Base-by-base conservation (phyloP, 2,329 filamentous ascomycete species). In the Neopestalotiopsis clavispora region DNA sequence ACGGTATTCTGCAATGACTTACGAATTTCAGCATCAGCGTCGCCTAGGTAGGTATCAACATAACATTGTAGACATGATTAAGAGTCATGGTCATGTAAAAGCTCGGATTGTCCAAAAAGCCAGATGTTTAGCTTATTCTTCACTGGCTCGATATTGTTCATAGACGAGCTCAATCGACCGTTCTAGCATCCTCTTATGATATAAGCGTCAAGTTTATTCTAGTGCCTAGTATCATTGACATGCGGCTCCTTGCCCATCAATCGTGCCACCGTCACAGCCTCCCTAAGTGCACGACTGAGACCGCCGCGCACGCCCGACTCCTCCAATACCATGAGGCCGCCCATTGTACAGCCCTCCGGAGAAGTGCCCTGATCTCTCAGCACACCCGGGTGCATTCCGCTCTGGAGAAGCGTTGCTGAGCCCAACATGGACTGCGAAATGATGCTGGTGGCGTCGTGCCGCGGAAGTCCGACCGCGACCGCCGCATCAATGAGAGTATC, bases 291-390 rank as follows among this genome's bases (percentile, higher is more conserved):
- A 20, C 78, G 77, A 0, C 81, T 80, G 42, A 83, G 72, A 65
- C 79, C 78, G 0, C 80, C 81, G 70, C 87, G 80, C 6, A 90
- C 82, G 0, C 81, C 83, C 4, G 84, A 85, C 70, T 90, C 87
- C 75, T 91, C 89, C 34, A 91, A 73, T n/a, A 86, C 85, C 78
- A 89, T 80, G 56, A 91, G 74, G 0, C 89, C 89, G 2, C 82
- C 86, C 68, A 90, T 89, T 0, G 89, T 90, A 73, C 87, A 90
- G 0, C 89, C 88, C 4, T 86, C 88, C 0, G 88, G 87, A 3
- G 87, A 89, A 1, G 82, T 85, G 0, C 89, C 87, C 76, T 89
- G 87, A 65, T 90, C 88, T 69, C 83, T 83, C 23, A 90, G 74
- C n/a, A 87, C 79, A 0, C 86, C 86, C 0, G 88, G 87, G 72